Percentiles rank a stretch among this genome's conserved stretches.
These are phyloP conservation scores for Rhodotorula graminis DNA, from an alignment of 768 basidiomycete genomes.

Conservation along the genomic window DNA sequence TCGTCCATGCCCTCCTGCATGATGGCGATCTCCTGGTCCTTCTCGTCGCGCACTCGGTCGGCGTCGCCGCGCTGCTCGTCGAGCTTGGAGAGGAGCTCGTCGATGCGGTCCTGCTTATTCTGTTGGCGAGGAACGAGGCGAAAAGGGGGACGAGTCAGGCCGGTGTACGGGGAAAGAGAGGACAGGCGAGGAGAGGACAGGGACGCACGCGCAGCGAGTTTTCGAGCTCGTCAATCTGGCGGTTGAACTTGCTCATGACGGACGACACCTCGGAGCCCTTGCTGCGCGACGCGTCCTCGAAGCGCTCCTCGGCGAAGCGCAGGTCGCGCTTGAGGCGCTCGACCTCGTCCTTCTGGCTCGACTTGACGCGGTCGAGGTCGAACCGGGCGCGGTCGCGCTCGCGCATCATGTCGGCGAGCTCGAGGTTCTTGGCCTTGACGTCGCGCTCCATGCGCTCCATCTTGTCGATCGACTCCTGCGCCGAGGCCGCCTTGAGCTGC, in stretches of 20 bases:
- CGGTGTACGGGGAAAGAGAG: neutral
- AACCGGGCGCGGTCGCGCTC: conserved; percentile 94
- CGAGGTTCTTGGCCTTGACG: conserved; percentile 95
- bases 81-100: conserved; percentile 78
- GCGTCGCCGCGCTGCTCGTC: conserved; percentile 68
- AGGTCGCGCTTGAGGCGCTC: conserved; percentile 89
- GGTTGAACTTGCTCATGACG: conserved; percentile 86
- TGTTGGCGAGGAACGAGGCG: conserved; percentile 44
- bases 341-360: conserved; percentile 89
- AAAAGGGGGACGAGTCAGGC: neutral
- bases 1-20: conserved; percentile 92
- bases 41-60: conserved; percentile 82
- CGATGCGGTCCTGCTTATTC: conserved; percentile 95
- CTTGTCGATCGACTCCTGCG: conserved; percentile 93
- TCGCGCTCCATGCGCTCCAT: conserved; percentile 99
- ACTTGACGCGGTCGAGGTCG: conserved; percentile 87
- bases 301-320: conserved; percentile 93
- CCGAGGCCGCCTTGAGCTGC: conserved; percentile 96
- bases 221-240: conserved; percentile 93
- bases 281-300: conserved; percentile 81
- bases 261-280: conserved; percentile 89
- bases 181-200: no score
- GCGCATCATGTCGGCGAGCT: conserved; percentile 96
- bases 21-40: conserved; percentile 93
- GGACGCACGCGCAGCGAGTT: conserved; percentile 75